Percentiles rank a stretch among this genome's conserved stretches.
phyloP scores from a whole-genome alignment of 1,284 basidiomycete species.

The Sanghuangporus sanghuang region DNA sequence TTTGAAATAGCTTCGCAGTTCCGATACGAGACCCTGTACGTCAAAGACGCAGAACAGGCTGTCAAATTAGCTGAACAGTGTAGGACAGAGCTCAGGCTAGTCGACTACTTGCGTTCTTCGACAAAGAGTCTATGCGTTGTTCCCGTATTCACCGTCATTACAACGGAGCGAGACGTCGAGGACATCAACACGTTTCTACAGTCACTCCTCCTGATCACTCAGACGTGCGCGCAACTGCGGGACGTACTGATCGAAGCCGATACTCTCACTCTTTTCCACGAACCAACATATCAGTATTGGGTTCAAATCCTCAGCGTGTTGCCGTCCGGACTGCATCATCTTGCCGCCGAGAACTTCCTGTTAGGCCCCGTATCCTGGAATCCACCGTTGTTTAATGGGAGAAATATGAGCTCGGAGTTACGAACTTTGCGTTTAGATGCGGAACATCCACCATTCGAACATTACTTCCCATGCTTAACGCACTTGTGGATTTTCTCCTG shows the following conservation, averaged over 20 bases:
- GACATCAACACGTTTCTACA: neutral
- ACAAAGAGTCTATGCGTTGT: neutral
- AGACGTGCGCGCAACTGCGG: neutral
- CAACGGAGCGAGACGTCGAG: neutral
- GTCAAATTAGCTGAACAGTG: neutral
- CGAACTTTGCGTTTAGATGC: conserved; percentile 3
- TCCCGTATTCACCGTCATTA: neutral
- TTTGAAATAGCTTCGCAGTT: neutral
- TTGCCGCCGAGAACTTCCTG: conserved; percentile 2
- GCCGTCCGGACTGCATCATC: neutral
- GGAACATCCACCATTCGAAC: neutral
- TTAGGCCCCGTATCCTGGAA: conserved; percentile 6
- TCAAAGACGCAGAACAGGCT: neutral
- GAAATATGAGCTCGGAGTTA: neutral
- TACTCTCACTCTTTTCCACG: neutral
- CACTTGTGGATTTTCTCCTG: conserved; percentile 8
- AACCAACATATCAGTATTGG: conserved; percentile 10
- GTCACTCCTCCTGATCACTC: neutral
- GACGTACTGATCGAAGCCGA: conserved; percentile 1
- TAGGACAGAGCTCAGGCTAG: neutral
- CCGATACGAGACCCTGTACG: conserved; percentile 5
- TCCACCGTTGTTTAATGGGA: neutral
- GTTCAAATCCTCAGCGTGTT: neutral
- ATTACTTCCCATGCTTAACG: conserved; percentile 2
- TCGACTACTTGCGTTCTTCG: neutral